A percentile compares a stretch with the other conserved stretches of the same genome.
These are phyloP conservation scores for Picea abies DNA, from an alignment of 83 land plant species.

Conservation along the genomic window DNA sequence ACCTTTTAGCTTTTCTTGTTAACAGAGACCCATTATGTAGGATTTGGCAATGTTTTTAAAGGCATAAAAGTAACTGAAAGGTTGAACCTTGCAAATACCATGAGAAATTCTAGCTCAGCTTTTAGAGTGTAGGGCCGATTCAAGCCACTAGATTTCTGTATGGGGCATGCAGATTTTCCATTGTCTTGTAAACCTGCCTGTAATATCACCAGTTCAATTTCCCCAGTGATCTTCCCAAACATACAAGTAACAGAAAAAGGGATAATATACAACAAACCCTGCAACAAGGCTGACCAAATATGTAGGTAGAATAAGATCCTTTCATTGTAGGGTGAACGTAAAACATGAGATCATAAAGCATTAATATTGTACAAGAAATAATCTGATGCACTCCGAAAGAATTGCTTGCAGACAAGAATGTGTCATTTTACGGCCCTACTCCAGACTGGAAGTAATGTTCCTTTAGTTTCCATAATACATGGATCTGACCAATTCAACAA, in stretches of 20 bases:
- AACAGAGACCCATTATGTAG: too few species aligned
- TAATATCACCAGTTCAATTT: not conserved
- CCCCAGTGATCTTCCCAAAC: not conserved
- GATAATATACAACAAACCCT: not conserved
- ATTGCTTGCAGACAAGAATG: not conserved
- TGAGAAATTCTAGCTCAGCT: too few species aligned
- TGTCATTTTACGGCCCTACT: not conserved
- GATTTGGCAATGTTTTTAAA: too few species aligned
- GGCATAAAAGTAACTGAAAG: too few species aligned
- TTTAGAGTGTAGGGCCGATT: too few species aligned
- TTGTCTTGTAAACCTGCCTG: too few species aligned
- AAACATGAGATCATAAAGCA: not conserved
- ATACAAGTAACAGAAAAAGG: not conserved
- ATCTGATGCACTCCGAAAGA: not conserved
- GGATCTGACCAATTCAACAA: conserved; percentile 5
- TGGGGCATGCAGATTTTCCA: too few species aligned
- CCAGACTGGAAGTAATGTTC: not conserved
- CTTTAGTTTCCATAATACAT: not conserved
- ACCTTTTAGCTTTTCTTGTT: too few species aligned
- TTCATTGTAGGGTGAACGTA: not conserved
- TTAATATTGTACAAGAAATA: not conserved
- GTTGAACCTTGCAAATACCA: too few species aligned
- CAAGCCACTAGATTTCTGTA: too few species aligned
- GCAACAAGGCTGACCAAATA: not conserved
- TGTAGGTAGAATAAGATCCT: not conserved